A percentile compares a stretch with the other conserved stretches of the same genome.
These are phyloP conservation scores for Erysiphe pulchra DNA, from an alignment of 2,329 filamentous ascomycete species.

Conservation along the genomic window DNA sequence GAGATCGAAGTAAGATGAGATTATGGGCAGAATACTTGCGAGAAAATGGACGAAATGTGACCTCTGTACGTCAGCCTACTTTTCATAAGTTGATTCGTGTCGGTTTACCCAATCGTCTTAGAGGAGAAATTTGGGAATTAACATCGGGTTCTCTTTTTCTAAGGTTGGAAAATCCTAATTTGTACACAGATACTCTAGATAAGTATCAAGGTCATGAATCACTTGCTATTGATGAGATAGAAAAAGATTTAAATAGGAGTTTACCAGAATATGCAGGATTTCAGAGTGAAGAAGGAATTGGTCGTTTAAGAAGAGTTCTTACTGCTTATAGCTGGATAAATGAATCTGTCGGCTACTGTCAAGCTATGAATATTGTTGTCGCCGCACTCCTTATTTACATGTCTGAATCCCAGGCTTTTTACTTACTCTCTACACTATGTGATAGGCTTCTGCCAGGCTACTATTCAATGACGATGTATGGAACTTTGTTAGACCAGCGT, in stretches of 20 bases:
- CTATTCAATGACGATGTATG: conserved; percentile 98
- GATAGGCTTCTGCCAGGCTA: conserved; percentile 86
- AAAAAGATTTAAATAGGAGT: conserved; percentile 92
- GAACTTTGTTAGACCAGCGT: conserved; percentile 82
- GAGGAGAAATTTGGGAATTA: conserved; percentile 90
- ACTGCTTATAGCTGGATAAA: conserved; percentile 98
- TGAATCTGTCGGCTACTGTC: conserved; percentile 86
- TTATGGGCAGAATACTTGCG: conserved; percentile 90
- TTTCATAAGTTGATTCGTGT: conserved; percentile 96
- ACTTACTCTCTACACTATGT: conserved; percentile 71
- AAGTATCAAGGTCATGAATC: conserved; percentile 73
- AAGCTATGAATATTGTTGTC: conserved; percentile 99
- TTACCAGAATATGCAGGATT: conserved; percentile 93
- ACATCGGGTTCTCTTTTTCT: conserved; percentile 79
- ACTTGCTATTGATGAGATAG: conserved; percentile 92
- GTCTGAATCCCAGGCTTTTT: conserved; percentile 90
- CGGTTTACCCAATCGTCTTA: conserved; percentile 71
- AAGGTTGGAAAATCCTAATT: conserved; percentile 58
- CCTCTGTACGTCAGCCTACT: conserved; percentile 78
- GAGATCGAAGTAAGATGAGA: conserved; percentile 90
- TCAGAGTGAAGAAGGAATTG: conserved; percentile 87
- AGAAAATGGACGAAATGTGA: conserved; percentile 84
- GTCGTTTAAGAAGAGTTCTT: conserved; percentile 62
- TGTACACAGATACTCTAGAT: conserved; percentile 61
- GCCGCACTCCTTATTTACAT: conserved; percentile 96